These are phyloP conservation scores for Hanseniaspora meyeri DNA, from an alignment of 805 yeast species.

Conservation along the genomic window DNA sequence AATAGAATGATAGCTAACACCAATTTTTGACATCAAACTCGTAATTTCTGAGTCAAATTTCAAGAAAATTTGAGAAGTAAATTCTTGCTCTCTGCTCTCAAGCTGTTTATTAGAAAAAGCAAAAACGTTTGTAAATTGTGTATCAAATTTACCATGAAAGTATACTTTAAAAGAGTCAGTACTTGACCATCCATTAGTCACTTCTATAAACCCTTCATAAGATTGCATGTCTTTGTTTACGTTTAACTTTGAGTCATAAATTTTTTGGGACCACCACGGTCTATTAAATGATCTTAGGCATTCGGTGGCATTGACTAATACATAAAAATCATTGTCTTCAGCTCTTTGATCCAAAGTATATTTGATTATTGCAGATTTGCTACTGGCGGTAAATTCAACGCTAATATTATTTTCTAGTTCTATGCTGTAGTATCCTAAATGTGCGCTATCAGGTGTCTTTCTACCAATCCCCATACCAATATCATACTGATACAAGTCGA, in stretches of 20 bases:
- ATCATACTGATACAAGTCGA: neutral
- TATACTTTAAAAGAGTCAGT: conserved; percentile 25
- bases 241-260: conserved; percentile 22
- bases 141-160: conserved; percentile 26
- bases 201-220: conserved; percentile 23
- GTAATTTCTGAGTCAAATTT: conserved; percentile 17
- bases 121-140: conserved; percentile 15
- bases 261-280: conserved; percentile 28
- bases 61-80: conserved; percentile 22
- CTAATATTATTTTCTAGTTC: conserved; percentile 20
- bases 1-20: conserved; percentile 17
- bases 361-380: conserved; percentile 23
- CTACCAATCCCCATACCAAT: conserved; percentile 17
- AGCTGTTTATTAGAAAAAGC: conserved; percentile 15
- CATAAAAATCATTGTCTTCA: conserved; percentile 14
- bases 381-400: conserved; percentile 25
- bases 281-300: conserved; percentile 23
- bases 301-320: conserved; percentile 26
- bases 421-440: conserved; percentile 24
- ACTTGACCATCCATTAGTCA: conserved; percentile 28
- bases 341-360: conserved; percentile 18
- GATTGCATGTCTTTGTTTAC: conserved; percentile 15
- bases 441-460: conserved; percentile 19
- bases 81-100: conserved; percentile 16
- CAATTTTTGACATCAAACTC: conserved; percentile 13